A percentile compares a stretch with the other conserved stretches of the same genome.
Evolutionary conservation across 768 basidiomycete species (phyloP).

Genomic region (Psilocybe cyanescens): DNA sequence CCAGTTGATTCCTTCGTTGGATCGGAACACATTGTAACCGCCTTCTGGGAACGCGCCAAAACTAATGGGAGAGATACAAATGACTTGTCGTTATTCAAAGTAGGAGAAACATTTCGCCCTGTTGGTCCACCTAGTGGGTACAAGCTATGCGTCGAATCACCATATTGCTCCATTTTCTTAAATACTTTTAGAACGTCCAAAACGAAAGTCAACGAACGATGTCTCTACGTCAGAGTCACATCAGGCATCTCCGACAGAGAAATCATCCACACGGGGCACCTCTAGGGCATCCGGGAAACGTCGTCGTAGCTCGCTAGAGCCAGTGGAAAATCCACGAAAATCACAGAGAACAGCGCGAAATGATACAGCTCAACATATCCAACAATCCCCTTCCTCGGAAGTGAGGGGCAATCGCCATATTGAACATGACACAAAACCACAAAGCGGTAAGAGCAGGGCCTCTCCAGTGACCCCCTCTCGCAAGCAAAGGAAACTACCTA

Average conservation of each 20-base stretch:
- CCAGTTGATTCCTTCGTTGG: conserved; percentile 60
- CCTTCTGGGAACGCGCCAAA: conserved; percentile 55
- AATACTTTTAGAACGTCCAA: conserved; percentile 14
- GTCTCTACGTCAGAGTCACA: neutral
- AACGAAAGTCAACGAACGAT: conserved; percentile 20
- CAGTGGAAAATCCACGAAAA: neutral
- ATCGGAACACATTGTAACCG: conserved; percentile 57
- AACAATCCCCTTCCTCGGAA: neutral
- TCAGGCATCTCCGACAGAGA: neutral
- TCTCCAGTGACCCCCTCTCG: neutral
- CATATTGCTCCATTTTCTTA: neutral
- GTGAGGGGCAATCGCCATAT: neutral
- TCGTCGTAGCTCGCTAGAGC: neutral
- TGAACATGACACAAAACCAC: conserved; percentile 3
- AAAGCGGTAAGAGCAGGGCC: neutral
- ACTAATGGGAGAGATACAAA: conserved; percentile 52
- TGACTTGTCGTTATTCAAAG: conserved; percentile 52
- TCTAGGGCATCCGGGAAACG: neutral
- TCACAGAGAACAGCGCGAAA: neutral
- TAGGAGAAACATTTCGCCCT: conserved; percentile 56
- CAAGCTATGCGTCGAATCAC: neutral
- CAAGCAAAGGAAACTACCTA: conserved; percentile 11
- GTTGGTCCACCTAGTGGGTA: conserved; percentile 63
- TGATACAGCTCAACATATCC: neutral
- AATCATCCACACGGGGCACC: neutral